Evolutionary conservation across 2,329 filamentous ascomycete genomes (phyloP), one percentile per base, ranked within the genome.

Genomic region (Xylariomycetidae sp.): DNA sequence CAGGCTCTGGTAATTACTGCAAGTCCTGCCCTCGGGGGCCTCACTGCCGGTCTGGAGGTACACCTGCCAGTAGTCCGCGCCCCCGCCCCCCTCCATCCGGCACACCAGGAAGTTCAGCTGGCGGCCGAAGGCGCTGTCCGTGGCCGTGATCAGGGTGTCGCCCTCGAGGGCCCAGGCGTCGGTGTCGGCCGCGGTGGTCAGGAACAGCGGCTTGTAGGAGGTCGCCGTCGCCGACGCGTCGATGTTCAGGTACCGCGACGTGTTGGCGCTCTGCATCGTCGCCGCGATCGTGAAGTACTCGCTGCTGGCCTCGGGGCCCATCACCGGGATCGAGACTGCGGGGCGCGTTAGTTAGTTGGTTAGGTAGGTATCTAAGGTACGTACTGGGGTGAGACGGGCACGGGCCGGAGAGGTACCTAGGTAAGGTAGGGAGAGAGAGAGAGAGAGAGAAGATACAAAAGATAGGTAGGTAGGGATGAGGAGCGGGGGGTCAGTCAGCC

Each of bases 1-100:
- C 35, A 74, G 56, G 18, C 67, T 71, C 58, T 73, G 68, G 38
- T 67, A 72, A 48, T 73, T 73, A 43, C 65, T 73, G 44, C 70
- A 74, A 5, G 59, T 66, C 51, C 57, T 58, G 2, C 67, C 69
- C 32, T 59, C 63, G 2, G 70, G 70, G 22, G 56, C 57, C 24
- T 69, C 66, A 30, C 61, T 68, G 1, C 70, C 69, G 2, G 66
- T 73, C 54, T 74, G 70, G 28, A 74, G 52, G 42, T 65, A 74
- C 10, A 74, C 44, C 51, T 70, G 65, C 53, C 67, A 74, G 31
- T 68, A 72, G 5, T 52, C 48, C 2, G 56, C 19, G 3, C 48
- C 56, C 5, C 52, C 48, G 2, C 56, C 19, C 2, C 48, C 56
- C 10, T 57, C 57, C 10, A 65, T 50, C 38, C 61, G 54, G 45